phyloP scores from a whole-genome alignment of 768 basidiomycete genomes.

The Suillus placidus region DNA sequence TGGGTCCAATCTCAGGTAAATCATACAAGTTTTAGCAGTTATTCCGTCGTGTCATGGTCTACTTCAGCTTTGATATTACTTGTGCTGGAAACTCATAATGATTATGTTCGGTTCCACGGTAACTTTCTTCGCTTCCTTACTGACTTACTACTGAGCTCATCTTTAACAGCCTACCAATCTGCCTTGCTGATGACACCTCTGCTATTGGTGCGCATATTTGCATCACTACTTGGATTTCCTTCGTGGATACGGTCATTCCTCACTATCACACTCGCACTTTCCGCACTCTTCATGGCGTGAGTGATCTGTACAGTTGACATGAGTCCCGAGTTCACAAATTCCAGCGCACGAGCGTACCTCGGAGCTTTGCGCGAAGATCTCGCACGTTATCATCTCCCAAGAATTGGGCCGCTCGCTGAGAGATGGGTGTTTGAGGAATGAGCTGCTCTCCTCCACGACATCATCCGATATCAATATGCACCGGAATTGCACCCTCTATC shows the following conservation, averaged over 20 bases:
- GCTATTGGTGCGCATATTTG: constrained; percentile 55
- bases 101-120: constrained; percentile 82
- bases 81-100: constrained; percentile 75
- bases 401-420: constrained; percentile 66
- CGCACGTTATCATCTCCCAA: constrained; percentile 62
- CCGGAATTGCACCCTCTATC: neutral
- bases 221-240: constrained; percentile 55
- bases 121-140: constrained; percentile 22
- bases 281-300: constrained; percentile 58
- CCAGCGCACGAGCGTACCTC: constrained; percentile 52
- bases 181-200: constrained; percentile 70
- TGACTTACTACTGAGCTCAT: constrained; percentile 14
- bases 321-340: constrained; percentile 15
- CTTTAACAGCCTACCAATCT: constrained; percentile 70
- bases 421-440: constrained; percentile 70
- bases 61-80: constrained; percentile 60
- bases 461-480: neutral
- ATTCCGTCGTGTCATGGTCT: constrained; percentile 6
- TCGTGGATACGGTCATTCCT: constrained; percentile 52
- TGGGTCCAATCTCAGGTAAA: constrained; percentile 76
- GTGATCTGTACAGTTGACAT: constrained; percentile 25
- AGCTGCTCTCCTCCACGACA: constrained; percentile 16
- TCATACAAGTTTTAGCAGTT: constrained; percentile 7
- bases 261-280: constrained; percentile 46
- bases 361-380: constrained; percentile 55